Evolutionary conservation across 2,329 filamentous ascomycete genomes (phyloP).

Genomic region (Fusarium sp.): DNA sequence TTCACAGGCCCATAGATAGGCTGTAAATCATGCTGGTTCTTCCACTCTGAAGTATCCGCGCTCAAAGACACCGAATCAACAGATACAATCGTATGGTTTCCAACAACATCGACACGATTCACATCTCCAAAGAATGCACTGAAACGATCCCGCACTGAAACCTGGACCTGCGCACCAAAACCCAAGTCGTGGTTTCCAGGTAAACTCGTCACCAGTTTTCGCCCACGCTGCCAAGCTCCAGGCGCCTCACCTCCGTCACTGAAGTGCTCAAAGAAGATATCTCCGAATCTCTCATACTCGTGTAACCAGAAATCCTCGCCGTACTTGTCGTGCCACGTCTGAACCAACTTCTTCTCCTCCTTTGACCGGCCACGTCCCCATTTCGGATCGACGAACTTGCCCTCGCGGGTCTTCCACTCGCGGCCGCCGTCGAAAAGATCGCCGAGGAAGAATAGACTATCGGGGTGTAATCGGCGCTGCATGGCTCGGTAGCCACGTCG

Average conservation of each 20-base stretch:
- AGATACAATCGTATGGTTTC: slow-evolving; percentile 95
- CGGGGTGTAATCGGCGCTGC: slow-evolving; percentile 80
- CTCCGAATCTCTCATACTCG: slow-evolving; percentile 88
- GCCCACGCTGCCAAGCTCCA: slow-evolving; percentile 70
- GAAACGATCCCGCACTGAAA: slow-evolving; percentile 84
- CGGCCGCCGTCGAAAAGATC: slow-evolving; percentile 96
- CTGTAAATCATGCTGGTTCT: slow-evolving; percentile 62
- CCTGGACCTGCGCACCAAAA: slow-evolving; percentile 86
- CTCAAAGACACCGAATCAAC: slow-evolving; percentile 90
- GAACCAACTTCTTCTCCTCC: slow-evolving; percentile 65
- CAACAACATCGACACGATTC: slow-evolving; percentile 91
- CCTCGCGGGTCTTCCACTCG: slow-evolving; percentile 85
- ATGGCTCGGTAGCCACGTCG: slow-evolving; percentile 83
- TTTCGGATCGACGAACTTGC: slow-evolving; percentile 68
- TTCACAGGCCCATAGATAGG: slow-evolving; percentile 81
- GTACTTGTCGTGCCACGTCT: slow-evolving; percentile 79
- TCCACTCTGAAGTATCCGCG: slow-evolving; percentile 69
- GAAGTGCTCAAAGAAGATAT: slow-evolving; percentile 83
- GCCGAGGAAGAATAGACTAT: slow-evolving; percentile 90
- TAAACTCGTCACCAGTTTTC: slow-evolving; percentile 84
- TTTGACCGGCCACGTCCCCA: slow-evolving; percentile 66
- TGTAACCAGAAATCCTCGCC: slow-evolving; percentile 85
- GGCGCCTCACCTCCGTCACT: slow-evolving; percentile 66
- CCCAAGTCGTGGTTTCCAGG: slow-evolving; percentile 97
- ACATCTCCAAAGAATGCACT: slow-evolving; percentile 88